phyloP scores from a whole-genome alignment of 495 filamentous ascomycete species.

The Aspergillus incahuasiensis region DNA sequence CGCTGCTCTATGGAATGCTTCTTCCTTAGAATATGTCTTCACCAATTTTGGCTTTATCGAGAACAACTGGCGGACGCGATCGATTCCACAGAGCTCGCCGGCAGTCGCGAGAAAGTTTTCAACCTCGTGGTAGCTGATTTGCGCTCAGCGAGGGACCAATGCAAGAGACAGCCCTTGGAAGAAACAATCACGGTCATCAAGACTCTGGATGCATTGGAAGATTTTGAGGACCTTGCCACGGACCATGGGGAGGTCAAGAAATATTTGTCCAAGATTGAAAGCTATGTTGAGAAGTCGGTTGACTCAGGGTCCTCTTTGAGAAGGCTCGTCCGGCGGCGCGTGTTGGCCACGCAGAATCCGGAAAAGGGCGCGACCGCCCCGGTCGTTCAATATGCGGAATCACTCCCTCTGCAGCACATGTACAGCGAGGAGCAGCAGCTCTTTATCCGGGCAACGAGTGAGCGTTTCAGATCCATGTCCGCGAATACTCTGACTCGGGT shows the following conservation, averaged over 20 bases:
- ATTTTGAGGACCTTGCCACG: conserved; percentile 39
- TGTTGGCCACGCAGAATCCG: conserved; percentile 31
- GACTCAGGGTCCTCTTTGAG: conserved; percentile 32
- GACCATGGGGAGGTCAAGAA: conserved; percentile 37
- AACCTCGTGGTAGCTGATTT: conserved; percentile 34
- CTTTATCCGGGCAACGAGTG: conserved; percentile 37
- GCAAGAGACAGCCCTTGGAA: conserved; percentile 38
- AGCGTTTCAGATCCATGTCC: conserved; percentile 35
- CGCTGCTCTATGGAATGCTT: conserved; percentile 40
- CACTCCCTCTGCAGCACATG: conserved; percentile 34
- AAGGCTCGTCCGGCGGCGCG: conserved; percentile 34
- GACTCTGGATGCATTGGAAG: conserved; percentile 41
- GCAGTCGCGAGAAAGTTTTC: conserved; percentile 35
- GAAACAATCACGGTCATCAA: conserved; percentile 41
- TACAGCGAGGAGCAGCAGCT: conserved; percentile 42
- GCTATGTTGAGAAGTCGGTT: conserved; percentile 36
- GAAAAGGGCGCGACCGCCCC: conserved; percentile 30
- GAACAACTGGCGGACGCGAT: conserved; percentile 26
- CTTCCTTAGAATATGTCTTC: conserved; percentile 36
- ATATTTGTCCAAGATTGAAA: conserved; percentile 36
- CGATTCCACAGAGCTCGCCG: conserved; percentile 29
- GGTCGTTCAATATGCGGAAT: conserved; percentile 33
- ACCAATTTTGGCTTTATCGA: conserved; percentile 37
- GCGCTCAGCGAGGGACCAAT: conserved; percentile 37
- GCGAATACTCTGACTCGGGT: conserved; percentile 23